phyloP scores from a whole-genome alignment of 2,329 filamentous ascomycete genomes.

The Penicillium expansum region DNA sequence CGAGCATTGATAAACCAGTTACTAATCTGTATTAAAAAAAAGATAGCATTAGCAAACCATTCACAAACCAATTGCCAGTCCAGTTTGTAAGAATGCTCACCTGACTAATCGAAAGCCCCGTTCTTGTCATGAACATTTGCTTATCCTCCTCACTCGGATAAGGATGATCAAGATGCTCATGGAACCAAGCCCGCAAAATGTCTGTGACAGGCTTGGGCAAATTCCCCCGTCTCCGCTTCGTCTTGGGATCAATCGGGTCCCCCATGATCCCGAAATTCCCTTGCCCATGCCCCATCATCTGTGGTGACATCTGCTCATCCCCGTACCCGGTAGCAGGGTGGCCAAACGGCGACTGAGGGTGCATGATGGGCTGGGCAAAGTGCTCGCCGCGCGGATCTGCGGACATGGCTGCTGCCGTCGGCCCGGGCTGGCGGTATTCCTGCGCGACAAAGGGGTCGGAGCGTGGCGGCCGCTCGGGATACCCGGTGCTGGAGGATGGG shows the following conservation, averaged over 20 bases:
- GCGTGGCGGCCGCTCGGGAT: slow-evolving; percentile 27
- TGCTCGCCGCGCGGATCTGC: slow-evolving; percentile 27
- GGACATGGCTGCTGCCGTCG: slow-evolving; percentile 19
- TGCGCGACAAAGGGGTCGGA: slow-evolving; percentile 27
- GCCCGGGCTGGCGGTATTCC: slow-evolving; percentile 25
- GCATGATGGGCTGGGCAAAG: slow-evolving; percentile 26
- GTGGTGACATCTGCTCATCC: slow-evolving; percentile 35
- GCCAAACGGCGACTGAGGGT: slow-evolving; percentile 29
- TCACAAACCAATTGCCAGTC: neutral
- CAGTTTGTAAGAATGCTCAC: slow-evolving; percentile 27
- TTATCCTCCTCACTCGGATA: slow-evolving; percentile 90
- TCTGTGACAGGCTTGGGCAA: slow-evolving; percentile 88
- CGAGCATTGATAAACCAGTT: slow-evolving; percentile 56
- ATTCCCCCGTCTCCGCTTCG: slow-evolving; percentile 69
- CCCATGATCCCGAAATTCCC: slow-evolving; percentile 41
- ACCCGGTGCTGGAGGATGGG: slow-evolving; percentile 17
- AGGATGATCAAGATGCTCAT: slow-evolving; percentile 72
- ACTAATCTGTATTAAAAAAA: slow-evolving; percentile 42
- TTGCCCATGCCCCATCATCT: slow-evolving; percentile 30
- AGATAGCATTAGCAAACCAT: slow-evolving; percentile 1
- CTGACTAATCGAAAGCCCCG: slow-evolving; percentile 71
- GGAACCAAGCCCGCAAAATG: slow-evolving; percentile 75
- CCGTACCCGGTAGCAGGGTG: slow-evolving; percentile 31
- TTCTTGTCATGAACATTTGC: slow-evolving; percentile 72
- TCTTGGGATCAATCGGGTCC: slow-evolving; percentile 39